Evolutionary conservation across 768 basidiomycete genomes (phyloP), one percentile per base, ranked within the genome.

Genomic region (Tylopilus rubrobrunneus): DNA sequence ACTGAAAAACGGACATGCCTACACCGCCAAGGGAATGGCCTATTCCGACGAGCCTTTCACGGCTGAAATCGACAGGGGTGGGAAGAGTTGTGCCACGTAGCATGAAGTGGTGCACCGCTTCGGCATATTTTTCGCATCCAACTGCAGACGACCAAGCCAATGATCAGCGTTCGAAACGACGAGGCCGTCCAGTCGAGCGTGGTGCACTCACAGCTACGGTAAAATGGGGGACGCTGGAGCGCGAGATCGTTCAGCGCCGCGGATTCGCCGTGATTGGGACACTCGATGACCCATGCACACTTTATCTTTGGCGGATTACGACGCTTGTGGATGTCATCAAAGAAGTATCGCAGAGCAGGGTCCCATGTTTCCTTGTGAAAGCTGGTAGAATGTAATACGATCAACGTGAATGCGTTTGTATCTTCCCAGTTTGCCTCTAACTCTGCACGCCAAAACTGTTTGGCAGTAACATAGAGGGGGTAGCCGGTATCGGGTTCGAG

Each of bases 301-400:
- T 66, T 68, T 52, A 68, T 51, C 27, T 61, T 67, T 7, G 52
- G 45, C 12, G n/a, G 5, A 23, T 10, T 12, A 17, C 9, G 41
- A 27, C 37, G n/a, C n/a, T 28, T 23, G 5, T 52, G 49, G n/a
- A 59, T 2, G 37, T 72, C 63, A 0, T 66, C 43, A 46, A 85
- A 81, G 25, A 88, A 57, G 14, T 70, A 71, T 23, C 74, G 73
- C 14, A 87, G 58, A 4, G 79, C 76, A 2, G 86, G 83, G 56
- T 85, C 83, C 84, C 83, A 87, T 2, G 79, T 83, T 69, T 88
- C 86, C 65, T 87, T 87, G 71, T 86, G 85, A 60, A 85, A 87
- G 64, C 85, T 84, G 2, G 86, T 87, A 5, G 84, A 81, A 64
- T 87, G 86, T 2, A 86, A 70, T n/a, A 85, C 61, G 31, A 87